Percentiles rank a stretch among this genome's conserved stretches.
Conservation (phyloP, 192 early-diverging fungal species). For the Dissophora globulifera region DNA sequence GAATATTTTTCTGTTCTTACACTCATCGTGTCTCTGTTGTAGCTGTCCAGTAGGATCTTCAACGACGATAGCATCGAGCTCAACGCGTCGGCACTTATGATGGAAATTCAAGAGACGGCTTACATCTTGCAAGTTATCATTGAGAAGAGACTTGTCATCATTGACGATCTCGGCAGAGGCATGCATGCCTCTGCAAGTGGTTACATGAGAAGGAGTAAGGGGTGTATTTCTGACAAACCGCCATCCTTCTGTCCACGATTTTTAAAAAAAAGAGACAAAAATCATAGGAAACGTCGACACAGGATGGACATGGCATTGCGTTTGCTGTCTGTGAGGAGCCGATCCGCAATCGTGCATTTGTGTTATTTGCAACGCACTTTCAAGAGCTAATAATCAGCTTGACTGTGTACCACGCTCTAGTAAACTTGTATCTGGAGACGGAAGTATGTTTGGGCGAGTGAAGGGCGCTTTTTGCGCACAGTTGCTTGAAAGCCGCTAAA, state of each 20-base stretch:
- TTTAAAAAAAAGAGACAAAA: neutral
- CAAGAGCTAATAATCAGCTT: conserved; percentile 69
- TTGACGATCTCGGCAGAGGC: conserved; percentile 92
- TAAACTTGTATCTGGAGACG: conserved; percentile 67
- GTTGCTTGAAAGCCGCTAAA: neutral
- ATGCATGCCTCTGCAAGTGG: neutral
- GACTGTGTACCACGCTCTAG: conserved; percentile 65
- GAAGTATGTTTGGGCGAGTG: conserved; percentile 30
- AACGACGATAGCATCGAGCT: conserved; percentile 70
- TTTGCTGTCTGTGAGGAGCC: conserved; percentile 80
- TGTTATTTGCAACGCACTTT: conserved; percentile 86
- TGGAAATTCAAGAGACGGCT: conserved; percentile 88
- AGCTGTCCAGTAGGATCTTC: conserved; percentile 81
- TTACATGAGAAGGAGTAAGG: neutral
- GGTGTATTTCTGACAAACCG: neutral
- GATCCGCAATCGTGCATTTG: conserved; percentile 62
- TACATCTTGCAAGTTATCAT: conserved; percentile 82
- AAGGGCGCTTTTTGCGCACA: neutral
- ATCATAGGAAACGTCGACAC: conserved; percentile 65
- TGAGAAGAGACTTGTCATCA: conserved; percentile 76
- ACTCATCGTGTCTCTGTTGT: neutral
- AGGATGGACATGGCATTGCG: conserved; percentile 78
- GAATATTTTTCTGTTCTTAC: neutral
- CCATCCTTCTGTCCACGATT: neutral
- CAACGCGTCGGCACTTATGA: conserved; percentile 81